Conservation (phyloP, 1,139 yeast genomes). For the Geotrichum citri-aurantii region DNA sequence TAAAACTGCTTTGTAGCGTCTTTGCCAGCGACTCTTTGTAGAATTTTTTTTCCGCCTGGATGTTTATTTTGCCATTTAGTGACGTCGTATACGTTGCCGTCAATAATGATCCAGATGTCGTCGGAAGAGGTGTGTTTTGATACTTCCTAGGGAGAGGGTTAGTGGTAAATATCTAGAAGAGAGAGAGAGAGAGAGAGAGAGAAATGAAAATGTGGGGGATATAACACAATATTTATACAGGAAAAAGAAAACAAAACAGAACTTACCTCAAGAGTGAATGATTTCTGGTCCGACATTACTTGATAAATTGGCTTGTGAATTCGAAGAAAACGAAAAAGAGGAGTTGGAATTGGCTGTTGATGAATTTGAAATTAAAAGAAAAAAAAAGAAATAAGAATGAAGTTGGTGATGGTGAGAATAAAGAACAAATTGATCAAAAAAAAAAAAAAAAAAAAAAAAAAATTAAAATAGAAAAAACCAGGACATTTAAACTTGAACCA, state of each 20-base stretch:
- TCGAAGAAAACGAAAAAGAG: neutral
- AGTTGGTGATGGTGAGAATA: neutral
- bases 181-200: no score
- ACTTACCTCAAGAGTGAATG: constrained; percentile 14
- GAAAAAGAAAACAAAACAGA: neutral
- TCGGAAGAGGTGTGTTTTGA: constrained; percentile 70
- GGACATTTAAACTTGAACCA: no score
- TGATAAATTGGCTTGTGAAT: neutral
- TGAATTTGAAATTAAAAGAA: neutral
- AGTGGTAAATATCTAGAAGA: no score
- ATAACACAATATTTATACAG: neutral
- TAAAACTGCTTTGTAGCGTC: constrained; percentile 81
- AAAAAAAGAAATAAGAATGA: neutral
- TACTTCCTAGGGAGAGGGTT: constrained; percentile 48
- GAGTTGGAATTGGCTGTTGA: neutral
- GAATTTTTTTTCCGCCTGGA: constrained; percentile 81
- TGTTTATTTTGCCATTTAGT: constrained; percentile 83
- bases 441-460: no score
- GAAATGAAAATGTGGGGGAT: neutral
- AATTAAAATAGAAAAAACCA: no score
- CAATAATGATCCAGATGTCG: constrained; percentile 82
- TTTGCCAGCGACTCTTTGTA: constrained; percentile 75
- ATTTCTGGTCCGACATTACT: constrained; percentile 14
- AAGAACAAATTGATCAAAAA: no score
- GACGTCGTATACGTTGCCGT: constrained; percentile 82